These are phyloP conservation scores for Furcasterigmium sp. DNA, from an alignment of 2,329 filamentous ascomycete genomes.

Conservation along the genomic window DNA sequence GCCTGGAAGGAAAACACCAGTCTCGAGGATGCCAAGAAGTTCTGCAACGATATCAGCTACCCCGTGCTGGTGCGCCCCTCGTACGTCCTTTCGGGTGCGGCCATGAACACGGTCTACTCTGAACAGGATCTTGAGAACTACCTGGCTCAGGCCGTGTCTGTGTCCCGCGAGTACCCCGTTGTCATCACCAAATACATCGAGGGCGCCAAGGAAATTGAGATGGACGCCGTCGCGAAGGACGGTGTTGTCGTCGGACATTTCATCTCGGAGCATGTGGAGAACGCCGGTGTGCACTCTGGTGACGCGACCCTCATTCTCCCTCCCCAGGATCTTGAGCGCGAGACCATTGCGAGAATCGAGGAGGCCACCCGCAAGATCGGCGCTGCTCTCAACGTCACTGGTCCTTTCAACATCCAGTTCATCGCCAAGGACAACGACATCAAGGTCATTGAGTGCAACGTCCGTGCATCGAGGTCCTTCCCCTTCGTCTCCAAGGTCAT, in stretches of 20 bases:
- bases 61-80: conserved; percentile 93
- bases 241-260: conserved; percentile 92
- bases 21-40: conserved; percentile 81
- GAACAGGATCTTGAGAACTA: conserved; percentile 87
- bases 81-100: conserved; percentile 93
- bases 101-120: conserved; percentile 99
- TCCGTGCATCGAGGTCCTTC: conserved; percentile 91
- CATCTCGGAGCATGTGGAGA: conserved; percentile 97
- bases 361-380: conserved; percentile 95
- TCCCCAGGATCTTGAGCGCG: conserved; percentile 84
- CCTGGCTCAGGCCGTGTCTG: conserved; percentile 83
- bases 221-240: conserved; percentile 93
- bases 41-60: conserved; percentile 86
- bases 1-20: conserved; percentile 97
- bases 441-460: conserved; percentile 99
- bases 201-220: conserved; percentile 98
- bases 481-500: conserved; percentile 98
- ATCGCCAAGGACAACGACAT: conserved; percentile 99
- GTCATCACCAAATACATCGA: conserved; percentile 99
- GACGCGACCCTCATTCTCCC: conserved; percentile 94
- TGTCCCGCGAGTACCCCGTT: conserved; percentile 91
- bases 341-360: conserved; percentile 86
- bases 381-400: conserved; percentile 88
- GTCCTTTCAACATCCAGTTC: conserved; percentile 98
- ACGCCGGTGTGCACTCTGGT: conserved; percentile 96